Conservation (phyloP, 345 rosid species). For the Lepidium didymum region DNA sequence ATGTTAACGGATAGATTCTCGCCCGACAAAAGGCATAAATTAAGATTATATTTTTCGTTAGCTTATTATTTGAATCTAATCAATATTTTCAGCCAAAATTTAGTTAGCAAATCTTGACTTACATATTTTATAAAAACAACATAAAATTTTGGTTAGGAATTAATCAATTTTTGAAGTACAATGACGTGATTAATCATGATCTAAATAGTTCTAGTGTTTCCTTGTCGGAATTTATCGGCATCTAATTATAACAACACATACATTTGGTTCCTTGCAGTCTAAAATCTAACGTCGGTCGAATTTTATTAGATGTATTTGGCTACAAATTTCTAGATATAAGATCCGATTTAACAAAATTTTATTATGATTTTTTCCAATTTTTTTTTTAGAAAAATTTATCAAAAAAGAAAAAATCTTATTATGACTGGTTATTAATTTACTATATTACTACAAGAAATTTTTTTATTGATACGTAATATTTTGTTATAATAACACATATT, state of each 20-base stretch:
- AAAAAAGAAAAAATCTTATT: too few relatives aligned
- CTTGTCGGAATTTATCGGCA: constrained; percentile 27
- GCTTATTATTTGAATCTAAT: constrained; percentile 2
- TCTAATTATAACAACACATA: constrained; percentile 22
- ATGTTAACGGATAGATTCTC: constrained; percentile 20
- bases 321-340: neutral
- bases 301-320: neutral
- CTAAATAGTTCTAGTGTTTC: constrained; percentile 28
- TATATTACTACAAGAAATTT: too few relatives aligned
- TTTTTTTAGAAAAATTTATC: too few relatives aligned
- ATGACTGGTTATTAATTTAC: neutral
- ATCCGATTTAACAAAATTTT: neutral
- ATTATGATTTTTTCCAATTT: too few relatives aligned
- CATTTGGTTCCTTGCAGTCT: constrained; percentile 18
- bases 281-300: neutral
- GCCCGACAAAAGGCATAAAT: constrained; percentile 13
- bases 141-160: neutral
- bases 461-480: too few relatives aligned
- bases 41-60: constrained; percentile 12
- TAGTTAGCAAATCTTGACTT: constrained; percentile 7
- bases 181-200: constrained; percentile 21
- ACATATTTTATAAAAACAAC: too few relatives aligned
- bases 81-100: neutral
- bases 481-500: too few relatives aligned
- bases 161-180: neutral